phyloP scores from a whole-genome alignment of 78 protist genomes.

The Polysphondylium violaceum region DNA sequence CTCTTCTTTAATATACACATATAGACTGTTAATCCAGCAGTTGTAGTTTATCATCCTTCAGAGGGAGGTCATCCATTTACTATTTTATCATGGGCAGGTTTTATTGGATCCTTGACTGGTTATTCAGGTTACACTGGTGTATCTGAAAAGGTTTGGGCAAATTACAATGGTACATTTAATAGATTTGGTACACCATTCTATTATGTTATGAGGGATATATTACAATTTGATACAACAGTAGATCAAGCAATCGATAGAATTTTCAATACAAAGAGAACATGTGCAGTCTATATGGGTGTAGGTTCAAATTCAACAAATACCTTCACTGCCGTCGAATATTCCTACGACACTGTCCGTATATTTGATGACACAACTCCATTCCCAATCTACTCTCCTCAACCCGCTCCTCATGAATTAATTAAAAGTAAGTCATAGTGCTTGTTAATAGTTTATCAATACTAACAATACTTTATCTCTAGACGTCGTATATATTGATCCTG shows the following conservation, averaged over 20 bases:
- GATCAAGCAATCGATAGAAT: slow-evolving; percentile 62
- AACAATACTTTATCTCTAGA: too few relatives aligned
- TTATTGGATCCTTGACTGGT: slow-evolving; percentile 77
- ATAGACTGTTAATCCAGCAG: slow-evolving; percentile 11
- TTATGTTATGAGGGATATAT: slow-evolving; percentile 39
- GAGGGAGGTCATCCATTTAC: slow-evolving; percentile 36
- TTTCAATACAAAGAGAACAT: slow-evolving; percentile 48
- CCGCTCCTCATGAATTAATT: not conserved
- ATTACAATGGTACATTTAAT: slow-evolving; percentile 16
- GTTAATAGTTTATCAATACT: too few relatives aligned
- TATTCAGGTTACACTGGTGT: slow-evolving; percentile 20
- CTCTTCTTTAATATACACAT: too few relatives aligned
- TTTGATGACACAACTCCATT: not conserved
- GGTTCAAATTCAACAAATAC: slow-evolving; percentile 48
- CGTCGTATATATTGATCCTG: not conserved
- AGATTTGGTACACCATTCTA: slow-evolving; percentile 59
- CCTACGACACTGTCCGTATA: not conserved
- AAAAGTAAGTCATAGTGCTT: too few relatives aligned
- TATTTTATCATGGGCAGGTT: slow-evolving; percentile 36
- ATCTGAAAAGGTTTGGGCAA: slow-evolving; percentile 76
- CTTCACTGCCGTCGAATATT: slow-evolving; percentile 55
- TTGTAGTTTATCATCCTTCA: slow-evolving; percentile 72
- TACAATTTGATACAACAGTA: slow-evolving; percentile 39
- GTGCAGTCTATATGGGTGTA: slow-evolving; percentile 71
- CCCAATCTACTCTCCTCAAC: not conserved